Percentiles rank a stretch among this genome's conserved stretches.
Evolutionary conservation across 768 basidiomycete genomes (phyloP).

Genomic region (Piloderma croceum): DNA sequence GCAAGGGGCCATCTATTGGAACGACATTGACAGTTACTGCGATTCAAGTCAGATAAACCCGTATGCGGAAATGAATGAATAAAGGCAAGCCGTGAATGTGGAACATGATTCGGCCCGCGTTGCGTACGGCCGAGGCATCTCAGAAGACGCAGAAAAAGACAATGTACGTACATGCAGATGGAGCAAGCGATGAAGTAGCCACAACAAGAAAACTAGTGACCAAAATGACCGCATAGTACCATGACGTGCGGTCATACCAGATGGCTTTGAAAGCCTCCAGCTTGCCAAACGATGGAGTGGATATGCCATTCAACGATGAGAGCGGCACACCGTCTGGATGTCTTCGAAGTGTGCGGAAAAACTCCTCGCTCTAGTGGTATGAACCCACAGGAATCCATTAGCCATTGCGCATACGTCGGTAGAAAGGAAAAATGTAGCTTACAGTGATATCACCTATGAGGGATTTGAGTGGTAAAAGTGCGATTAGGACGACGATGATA

Average conservation of each 20-base stretch:
- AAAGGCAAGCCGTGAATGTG: too few relatives aligned
- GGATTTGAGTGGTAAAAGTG: constrained; percentile 18
- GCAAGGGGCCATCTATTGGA: too few relatives aligned
- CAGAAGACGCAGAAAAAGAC: not conserved
- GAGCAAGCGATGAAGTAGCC: constrained; percentile 18
- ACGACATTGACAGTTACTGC: too few relatives aligned
- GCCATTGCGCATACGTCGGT: not conserved
- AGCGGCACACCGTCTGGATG: constrained; percentile 18
- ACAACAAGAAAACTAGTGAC: constrained; percentile 15
- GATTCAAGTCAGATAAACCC: too few relatives aligned
- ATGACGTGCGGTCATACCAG: constrained; percentile 16
- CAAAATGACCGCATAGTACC: constrained; percentile 16
- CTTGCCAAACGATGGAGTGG: constrained; percentile 18
- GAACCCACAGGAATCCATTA: too few relatives aligned
- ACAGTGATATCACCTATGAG: constrained; percentile 16
- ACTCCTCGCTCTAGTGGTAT: constrained; percentile 13
- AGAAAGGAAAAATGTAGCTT: too few relatives aligned
- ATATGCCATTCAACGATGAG: constrained; percentile 17
- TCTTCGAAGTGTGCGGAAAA: constrained; percentile 19
- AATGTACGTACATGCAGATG: constrained; percentile 20
- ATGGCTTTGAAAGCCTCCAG: constrained; percentile 11
- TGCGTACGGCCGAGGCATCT: too few relatives aligned
- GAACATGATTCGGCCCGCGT: too few relatives aligned
- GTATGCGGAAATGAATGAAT: too few relatives aligned
- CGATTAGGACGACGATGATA: constrained; percentile 25